These are phyloP conservation scores for Gnetum montanum DNA, from an alignment of 75 land plant species.

Conservation along the genomic window DNA sequence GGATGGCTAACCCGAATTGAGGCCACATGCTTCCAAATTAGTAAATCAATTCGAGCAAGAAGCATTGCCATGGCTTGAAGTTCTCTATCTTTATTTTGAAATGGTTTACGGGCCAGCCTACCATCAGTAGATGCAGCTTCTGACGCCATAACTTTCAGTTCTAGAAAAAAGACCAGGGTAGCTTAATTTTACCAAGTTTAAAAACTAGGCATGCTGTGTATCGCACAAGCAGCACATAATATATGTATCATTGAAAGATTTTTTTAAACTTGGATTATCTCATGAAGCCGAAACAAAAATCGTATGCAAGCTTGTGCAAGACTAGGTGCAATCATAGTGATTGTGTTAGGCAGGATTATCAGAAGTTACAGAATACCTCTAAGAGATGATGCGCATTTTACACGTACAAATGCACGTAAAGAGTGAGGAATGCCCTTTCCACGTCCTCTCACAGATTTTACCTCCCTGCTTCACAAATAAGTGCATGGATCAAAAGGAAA, in stretches of 20 bases:
- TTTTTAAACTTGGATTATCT: too few species aligned
- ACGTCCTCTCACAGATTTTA: conserved; percentile 45
- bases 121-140: conserved; percentile 71
- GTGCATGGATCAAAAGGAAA: not conserved
- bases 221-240: not conserved
- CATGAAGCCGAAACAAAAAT: not conserved
- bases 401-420: conserved; percentile 77
- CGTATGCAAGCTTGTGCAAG: not conserved
- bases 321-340: too few species aligned
- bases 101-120: conserved; percentile 61
- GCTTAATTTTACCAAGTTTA: not conserved
- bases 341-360: too few species aligned
- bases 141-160: conserved; percentile 43
- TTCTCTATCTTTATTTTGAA: conserved; percentile 38
- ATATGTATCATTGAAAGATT: too few species aligned
- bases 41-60: conserved; percentile 31
- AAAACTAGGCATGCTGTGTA: not conserved
- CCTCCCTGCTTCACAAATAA: conserved; percentile 43
- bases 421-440: conserved; percentile 78
- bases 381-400: conserved; percentile 34
- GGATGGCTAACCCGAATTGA: conserved; percentile 34
- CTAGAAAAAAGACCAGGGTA: conserved; percentile 17
- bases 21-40: conserved; percentile 34
- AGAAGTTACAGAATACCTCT: conserved; percentile 28
- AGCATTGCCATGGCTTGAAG: conserved; percentile 51